Evolutionary conservation across 163 green algal species (phyloP), one percentile per base, ranked within the genome.

Genomic region (Volvox carteri): DNA sequence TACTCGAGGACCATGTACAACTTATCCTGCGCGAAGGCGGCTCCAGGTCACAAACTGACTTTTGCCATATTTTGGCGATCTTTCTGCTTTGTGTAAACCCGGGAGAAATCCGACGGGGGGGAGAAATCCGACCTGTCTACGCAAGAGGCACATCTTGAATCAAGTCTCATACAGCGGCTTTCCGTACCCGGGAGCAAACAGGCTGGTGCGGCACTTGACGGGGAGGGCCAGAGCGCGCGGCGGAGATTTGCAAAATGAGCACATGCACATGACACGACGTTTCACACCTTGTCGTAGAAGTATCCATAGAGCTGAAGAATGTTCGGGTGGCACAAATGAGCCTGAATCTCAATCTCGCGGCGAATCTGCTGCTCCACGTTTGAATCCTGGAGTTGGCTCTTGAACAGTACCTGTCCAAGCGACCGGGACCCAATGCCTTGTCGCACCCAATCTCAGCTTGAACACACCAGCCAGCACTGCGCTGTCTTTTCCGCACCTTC

Each of bases 1-100:
- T 98, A 99, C 95, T 99, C 98, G 79, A 99, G 94, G 79, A 99
- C 99, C 21, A 99, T 95, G 92, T 99, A 99, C 39, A 99, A 97
- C 46, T 97, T 95, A 30, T 95, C 97, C 94, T 98, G 94, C 86
- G 95, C n/a, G n/a, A n/a, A n/a, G n/a, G n/a, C n/a, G n/a, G n/a
- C n/a, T n/a, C n/a, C n/a, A n/a, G n/a, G n/a, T n/a, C n/a, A n/a
- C n/a, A n/a, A n/a, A n/a, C n/a, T n/a, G n/a, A n/a, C n/a, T n/a
- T n/a, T n/a, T n/a, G n/a, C n/a, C n/a, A n/a, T n/a, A n/a, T n/a
- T n/a, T n/a, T n/a, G n/a, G n/a, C n/a, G n/a, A n/a, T n/a, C n/a
- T n/a, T n/a, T n/a, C n/a, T n/a, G n/a, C n/a, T n/a, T n/a, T n/a
- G n/a, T n/a, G n/a, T n/a, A n/a, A n/a, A n/a, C n/a, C n/a, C n/a